Conservation (phyloP, 371 early-diverging fungal genomes). For the Mucor ambiguus region DNA sequence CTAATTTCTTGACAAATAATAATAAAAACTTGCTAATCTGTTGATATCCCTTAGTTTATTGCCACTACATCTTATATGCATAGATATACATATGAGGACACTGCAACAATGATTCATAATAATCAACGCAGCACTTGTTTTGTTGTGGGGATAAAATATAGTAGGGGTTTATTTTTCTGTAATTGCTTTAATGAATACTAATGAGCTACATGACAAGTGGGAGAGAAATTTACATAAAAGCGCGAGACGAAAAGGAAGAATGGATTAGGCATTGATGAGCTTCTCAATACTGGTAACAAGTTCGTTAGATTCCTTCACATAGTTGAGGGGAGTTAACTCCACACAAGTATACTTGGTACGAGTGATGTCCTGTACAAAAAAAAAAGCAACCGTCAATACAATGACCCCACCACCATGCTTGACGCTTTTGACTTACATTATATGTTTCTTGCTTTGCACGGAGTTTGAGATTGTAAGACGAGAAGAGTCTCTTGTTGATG, state of each 20-base stretch:
- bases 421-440: constrained; percentile 57
- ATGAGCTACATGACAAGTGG: not conserved
- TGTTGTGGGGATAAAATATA: not conserved
- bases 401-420: not conserved
- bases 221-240: not conserved
- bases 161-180: not conserved
- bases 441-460: constrained; percentile 83
- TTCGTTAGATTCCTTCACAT: constrained; percentile 57
- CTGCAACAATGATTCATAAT: not conserved
- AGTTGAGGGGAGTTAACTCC: constrained; percentile 59
- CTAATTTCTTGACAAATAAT: not conserved
- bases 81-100: not conserved
- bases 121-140: not conserved
- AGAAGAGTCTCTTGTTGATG: constrained; percentile 50
- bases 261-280: constrained; percentile 14
- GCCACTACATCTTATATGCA: not conserved
- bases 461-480: constrained; percentile 75
- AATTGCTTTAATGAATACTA: not conserved
- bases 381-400: constrained; percentile 1
- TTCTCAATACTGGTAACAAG: constrained; percentile 53
- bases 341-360: constrained; percentile 59
- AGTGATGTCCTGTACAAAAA: constrained; percentile 53
- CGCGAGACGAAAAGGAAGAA: not conserved
- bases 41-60: not conserved
- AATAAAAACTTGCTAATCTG: not conserved